These are phyloP conservation scores for Dryadomyces sulphureus DNA, from an alignment of 2,329 filamentous ascomycete species.

Conservation along the genomic window DNA sequence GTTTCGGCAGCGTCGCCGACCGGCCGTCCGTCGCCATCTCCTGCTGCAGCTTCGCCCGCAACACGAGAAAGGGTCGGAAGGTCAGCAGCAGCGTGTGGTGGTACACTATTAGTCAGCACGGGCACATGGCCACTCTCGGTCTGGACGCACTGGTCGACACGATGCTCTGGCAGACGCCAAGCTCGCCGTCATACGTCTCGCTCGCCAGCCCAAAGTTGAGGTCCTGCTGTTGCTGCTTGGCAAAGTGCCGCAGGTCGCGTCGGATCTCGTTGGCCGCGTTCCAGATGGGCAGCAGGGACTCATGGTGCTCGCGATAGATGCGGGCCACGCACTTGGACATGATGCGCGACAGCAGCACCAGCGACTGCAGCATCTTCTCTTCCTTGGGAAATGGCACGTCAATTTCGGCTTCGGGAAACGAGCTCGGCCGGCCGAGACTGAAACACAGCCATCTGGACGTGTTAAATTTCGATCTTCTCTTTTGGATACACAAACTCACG, in stretches of 20 bases:
- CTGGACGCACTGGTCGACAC: constrained; percentile 7
- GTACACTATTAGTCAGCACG: constrained; percentile 6
- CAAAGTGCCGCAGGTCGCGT: constrained; percentile 8
- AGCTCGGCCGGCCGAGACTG: constrained; percentile 8
- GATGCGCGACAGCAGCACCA: constrained; percentile 7
- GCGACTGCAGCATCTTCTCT: constrained; percentile 7
- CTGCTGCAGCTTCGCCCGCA: constrained; percentile 9
- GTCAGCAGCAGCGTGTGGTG: constrained; percentile 10
- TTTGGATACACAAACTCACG: constrained; percentile 1
- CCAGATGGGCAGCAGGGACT: constrained; percentile 10
- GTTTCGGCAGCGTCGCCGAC: constrained; percentile 1
- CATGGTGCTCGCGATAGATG: constrained; percentile 10
- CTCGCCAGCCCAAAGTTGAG: constrained; percentile 6
- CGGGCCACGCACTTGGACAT: constrained; percentile 9
- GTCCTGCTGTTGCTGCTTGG: constrained; percentile 6
- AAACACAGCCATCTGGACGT: constrained; percentile 9
- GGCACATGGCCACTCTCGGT: background rate
- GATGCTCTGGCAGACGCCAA: constrained; percentile 10
- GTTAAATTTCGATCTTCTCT: background rate
- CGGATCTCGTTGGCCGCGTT: constrained; percentile 10
- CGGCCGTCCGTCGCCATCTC: constrained; percentile 1
- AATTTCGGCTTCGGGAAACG: constrained; percentile 10
- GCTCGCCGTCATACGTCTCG: constrained; percentile 7
- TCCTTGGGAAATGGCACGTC: constrained; percentile 9
- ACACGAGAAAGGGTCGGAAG: constrained; percentile 10